Evolutionary conservation across 306 rosid species (phyloP).

Genomic region (Cicer bijugum): DNA sequence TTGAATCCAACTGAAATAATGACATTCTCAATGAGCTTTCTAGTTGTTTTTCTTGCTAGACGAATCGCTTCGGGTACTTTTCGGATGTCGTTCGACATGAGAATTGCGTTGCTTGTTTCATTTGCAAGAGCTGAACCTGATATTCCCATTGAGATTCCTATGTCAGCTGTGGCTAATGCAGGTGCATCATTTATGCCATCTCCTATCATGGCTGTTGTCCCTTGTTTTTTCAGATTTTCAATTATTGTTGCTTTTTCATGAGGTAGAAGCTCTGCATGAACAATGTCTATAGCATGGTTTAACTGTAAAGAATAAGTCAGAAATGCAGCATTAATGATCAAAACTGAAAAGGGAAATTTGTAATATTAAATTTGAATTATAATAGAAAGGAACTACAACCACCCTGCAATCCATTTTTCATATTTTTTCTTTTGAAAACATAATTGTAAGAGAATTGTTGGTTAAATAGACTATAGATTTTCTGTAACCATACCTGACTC

Average conservation of each 20-base stretch:
- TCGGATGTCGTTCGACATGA: constrained; percentile 77
- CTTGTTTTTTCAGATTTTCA: constrained; percentile 61
- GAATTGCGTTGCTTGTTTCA: constrained; percentile 72
- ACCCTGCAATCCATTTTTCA: too few relatives aligned
- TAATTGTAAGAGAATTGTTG: neutral
- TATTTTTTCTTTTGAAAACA: neutral
- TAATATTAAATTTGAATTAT: too few relatives aligned
- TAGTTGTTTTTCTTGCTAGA: constrained; percentile 61
- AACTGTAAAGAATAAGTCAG: constrained; percentile 51
- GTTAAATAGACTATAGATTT: neutral
- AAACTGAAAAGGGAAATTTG: neutral
- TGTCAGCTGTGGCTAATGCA: constrained; percentile 85
- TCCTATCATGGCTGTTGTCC: constrained; percentile 78
- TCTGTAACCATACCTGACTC: constrained; percentile 56
- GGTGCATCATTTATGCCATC: constrained; percentile 93
- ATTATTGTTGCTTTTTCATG: constrained; percentile 71
- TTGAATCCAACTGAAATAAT: constrained; percentile 65
- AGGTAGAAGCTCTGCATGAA: constrained; percentile 84
- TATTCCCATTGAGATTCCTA: constrained; percentile 93
- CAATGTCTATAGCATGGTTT: constrained; percentile 59
- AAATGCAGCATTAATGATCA: neutral
- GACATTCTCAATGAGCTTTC: constrained; percentile 68
- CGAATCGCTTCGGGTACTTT: constrained; percentile 76
- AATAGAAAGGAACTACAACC: too few relatives aligned
- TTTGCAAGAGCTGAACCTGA: constrained; percentile 86